These are phyloP conservation scores for Ettlia oleoabundans DNA, from an alignment of 139 green algal species.

Conservation along the genomic window DNA sequence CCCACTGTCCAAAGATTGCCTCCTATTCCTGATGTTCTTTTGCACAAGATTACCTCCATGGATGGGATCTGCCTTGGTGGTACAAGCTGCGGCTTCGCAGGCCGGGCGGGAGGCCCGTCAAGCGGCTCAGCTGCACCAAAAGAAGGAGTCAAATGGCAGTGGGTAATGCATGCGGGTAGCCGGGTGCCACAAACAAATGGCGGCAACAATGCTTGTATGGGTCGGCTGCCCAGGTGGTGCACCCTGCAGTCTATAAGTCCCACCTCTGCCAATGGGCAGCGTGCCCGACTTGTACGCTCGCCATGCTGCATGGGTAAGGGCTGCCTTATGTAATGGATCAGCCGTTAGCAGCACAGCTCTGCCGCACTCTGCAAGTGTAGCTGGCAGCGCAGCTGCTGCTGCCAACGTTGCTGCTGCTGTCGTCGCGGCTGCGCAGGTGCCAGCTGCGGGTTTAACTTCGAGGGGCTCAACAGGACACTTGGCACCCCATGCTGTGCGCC, in stretches of 20 bases:
- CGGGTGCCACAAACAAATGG: neutral
- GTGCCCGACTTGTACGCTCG: constrained; percentile 44
- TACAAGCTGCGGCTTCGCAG: constrained; percentile 17
- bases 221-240: too few relatives aligned
- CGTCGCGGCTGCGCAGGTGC: neutral
- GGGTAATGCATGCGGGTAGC: neutral
- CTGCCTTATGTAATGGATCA: constrained; percentile 65
- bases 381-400: neutral
- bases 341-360: constrained; percentile 59
- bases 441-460: neutral
- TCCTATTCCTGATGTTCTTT: too few relatives aligned
- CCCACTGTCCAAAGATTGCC: too few relatives aligned
- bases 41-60: too few relatives aligned
- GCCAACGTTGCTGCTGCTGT: neutral
- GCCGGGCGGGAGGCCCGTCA: neutral
- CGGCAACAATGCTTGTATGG: too few relatives aligned
- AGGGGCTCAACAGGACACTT: constrained; percentile 2
- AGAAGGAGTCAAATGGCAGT: neutral
- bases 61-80: constrained; percentile 30
- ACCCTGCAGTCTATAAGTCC: neutral
- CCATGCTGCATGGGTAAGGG: constrained; percentile 66
- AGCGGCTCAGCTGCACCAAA: neutral
- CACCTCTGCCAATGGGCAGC: constrained; percentile 55
- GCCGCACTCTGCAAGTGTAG: constrained; percentile 37
- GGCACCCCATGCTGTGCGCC: constrained; percentile 20